Conservation (phyloP, 1,284 basidiomycete genomes). For the Pseudozyma flocculosa region DNA sequence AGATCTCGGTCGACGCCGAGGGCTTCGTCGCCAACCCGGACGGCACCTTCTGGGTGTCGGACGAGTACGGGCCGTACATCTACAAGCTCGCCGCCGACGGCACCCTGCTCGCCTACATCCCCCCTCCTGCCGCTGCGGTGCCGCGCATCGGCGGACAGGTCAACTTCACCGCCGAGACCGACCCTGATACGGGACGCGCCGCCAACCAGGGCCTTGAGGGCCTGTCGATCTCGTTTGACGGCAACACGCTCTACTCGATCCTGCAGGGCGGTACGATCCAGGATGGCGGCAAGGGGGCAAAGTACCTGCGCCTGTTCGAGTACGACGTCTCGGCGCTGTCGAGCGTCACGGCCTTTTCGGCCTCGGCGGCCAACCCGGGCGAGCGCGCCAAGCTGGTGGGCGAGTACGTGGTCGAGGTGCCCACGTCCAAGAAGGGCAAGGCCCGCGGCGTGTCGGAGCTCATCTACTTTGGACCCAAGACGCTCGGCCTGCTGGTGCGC, state of each 20-base stretch:
- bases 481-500: conserved; percentile 62
- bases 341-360: conserved; percentile 11
- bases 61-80: too few species aligned
- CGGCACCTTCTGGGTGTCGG: too few species aligned
- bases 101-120: too few species aligned
- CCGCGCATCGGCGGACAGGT: too few species aligned
- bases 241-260: conserved; percentile 67
- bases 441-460: conserved; percentile 66
- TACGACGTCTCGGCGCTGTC: conserved; percentile 24
- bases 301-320: conserved; percentile 23
- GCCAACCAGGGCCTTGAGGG: too few species aligned
- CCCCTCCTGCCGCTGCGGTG: too few species aligned
- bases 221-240: too few species aligned
- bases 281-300: conserved; percentile 61
- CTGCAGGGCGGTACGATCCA: conserved; percentile 69
- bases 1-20: too few species aligned
- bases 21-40: too few species aligned
- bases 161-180: too few species aligned
- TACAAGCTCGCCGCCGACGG: too few species aligned
- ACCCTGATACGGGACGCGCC: too few species aligned
- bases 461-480: conserved; percentile 61
- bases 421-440: conserved; percentile 64
- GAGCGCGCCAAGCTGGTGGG: conserved; percentile 53
- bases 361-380: conserved; percentile 60
- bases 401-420: conserved; percentile 69